Evolutionary conservation across 176 grass and related monocot genomes (phyloP), one percentile per base, ranked within the genome.

Genomic region (Oryza glaberrima): DNA sequence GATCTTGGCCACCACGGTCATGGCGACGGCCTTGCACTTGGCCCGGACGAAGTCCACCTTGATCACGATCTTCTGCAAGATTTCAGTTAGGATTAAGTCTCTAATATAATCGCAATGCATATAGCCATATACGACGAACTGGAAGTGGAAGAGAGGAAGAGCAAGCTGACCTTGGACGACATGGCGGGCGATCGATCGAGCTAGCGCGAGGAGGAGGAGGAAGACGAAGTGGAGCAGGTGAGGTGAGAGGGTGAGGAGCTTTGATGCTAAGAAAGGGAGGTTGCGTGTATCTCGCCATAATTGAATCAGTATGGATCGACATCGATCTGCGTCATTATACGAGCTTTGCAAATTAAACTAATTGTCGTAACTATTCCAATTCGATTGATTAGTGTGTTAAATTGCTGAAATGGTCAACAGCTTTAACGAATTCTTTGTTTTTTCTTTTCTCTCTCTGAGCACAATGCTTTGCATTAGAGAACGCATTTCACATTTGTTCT

Each of bases 51-150:
- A 69, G 41, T 84, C 56, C 63, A 94, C 90, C 77, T 94, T 83
- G 40, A 97, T 43, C 84, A 94, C 92, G 23, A 92, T 97, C 82
- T 92, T 94, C 92, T 97, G 90, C 38, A 76, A 72, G 70, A 74
- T 7, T 11, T 65, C 12, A 34, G 22, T 61, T 22, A 61, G 20
- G 7, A 61, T 54, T 7, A 56, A 19, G 1, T 0, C 16, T 56
- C 51, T 19, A 56, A 35, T 35, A 35, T 35, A 35, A 61, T 22
- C n/a, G 56, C 56, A 22, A 61, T 61, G 20, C 36, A 38, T 7
- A 61, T 10, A 22, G 22, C 7, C 36, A 38, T 7, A 61, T 61
- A 20, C 19, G 16, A 19, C 16, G 28, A 28, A 28, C 28, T 28
- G 28, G 28, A 28, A 28, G 28, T 20, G 15, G n/a, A 3, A 6